A percentile compares a stretch with the other conserved stretches of the same genome.
Conservation (phyloP, 306 rosid genomes). For the Sicyos edulis region DNA sequence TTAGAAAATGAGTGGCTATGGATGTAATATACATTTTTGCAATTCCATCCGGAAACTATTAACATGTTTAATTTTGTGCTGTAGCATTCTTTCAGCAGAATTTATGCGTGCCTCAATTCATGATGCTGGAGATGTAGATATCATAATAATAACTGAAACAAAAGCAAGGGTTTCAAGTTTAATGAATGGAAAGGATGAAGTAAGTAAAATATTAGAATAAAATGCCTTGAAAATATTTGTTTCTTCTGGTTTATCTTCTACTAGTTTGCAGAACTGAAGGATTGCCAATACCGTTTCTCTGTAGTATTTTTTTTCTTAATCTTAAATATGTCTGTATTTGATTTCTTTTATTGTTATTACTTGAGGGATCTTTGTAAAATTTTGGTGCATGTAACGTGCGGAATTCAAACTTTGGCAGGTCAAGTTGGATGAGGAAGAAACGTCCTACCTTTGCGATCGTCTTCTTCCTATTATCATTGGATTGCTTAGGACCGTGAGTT, state of each 20-base stretch:
- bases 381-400: slow-evolving; percentile 30
- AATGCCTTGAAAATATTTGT: not conserved
- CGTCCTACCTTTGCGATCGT: slow-evolving; percentile 55
- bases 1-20: slow-evolving; percentile 6
- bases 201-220: slow-evolving; percentile 35
- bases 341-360: not conserved
- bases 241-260: not conserved
- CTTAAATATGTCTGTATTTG: not conserved
- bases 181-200: slow-evolving; percentile 68
- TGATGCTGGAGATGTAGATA: slow-evolving; percentile 67
- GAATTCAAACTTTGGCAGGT: slow-evolving; percentile 43
- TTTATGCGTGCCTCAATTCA: slow-evolving; percentile 75
- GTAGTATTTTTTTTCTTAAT: not conserved
- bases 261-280: slow-evolving; percentile 8
- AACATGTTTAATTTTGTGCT: slow-evolving; percentile 47
- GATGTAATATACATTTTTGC: not conserved
- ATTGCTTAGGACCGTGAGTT: slow-evolving; percentile 96
- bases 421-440: slow-evolving; percentile 76
- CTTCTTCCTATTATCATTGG: slow-evolving; percentile 93
- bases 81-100: slow-evolving; percentile 98
- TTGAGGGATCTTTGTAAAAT: not conserved
- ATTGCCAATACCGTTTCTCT: not conserved
- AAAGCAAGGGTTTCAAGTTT: slow-evolving; percentile 67
- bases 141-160: slow-evolving; percentile 58
- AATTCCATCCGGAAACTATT: slow-evolving; percentile 18